Base-by-base conservation (phyloP, 129 eudicot species). In the Pittosporum tobira region DNA sequence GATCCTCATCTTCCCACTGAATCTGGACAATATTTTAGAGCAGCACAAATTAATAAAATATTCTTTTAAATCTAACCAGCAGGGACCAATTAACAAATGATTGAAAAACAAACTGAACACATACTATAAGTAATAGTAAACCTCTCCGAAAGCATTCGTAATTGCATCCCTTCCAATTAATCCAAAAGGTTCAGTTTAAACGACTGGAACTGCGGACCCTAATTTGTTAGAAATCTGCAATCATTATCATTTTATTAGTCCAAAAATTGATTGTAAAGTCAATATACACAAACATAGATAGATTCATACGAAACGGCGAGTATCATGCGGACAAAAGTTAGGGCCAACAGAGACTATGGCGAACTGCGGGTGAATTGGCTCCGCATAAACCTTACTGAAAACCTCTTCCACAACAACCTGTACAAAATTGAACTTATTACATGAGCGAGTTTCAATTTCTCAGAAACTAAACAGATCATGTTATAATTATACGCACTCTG, bases 301-400 rank as follows among this genome's bases (percentile, higher is more conserved):
- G 20, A 55, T 21, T 11, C 75, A 27, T 81, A 90, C 98, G 34
- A 91, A 81, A 30, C 69, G 51, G 29, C 65, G 85, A 71, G 87
- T 84, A 13, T 52, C 43, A 2, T 30, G 47, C 75, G 69, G 48
- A 52, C 49, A 37, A 63, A 73, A 71, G 13, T 26, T 23, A 28
- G 77, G 82, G 48, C 83, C 78, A 47, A 77, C 45, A 15, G 79
- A 78, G 34, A 67, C 90, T 63, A 86, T 72, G 14, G 58, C 94
- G 46, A 91, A 86, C 65, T 85, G 88, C 1, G 96, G 96, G 19
- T 87, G 80, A 36, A 87, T 76, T 10, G 94, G 98, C 42, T 69
- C 78, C 3, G 78, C 72, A 44, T 80, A 68, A 29, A 84, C 90
- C 79, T 91, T 86, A 22, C 60, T 70, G 34, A 81, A 46, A 64